Percentiles rank a stretch among this genome's conserved stretches.
These are phyloP conservation scores for Aristolochia contorta DNA, from an alignment of 164 flowering plant species.

Conservation along the genomic window DNA sequence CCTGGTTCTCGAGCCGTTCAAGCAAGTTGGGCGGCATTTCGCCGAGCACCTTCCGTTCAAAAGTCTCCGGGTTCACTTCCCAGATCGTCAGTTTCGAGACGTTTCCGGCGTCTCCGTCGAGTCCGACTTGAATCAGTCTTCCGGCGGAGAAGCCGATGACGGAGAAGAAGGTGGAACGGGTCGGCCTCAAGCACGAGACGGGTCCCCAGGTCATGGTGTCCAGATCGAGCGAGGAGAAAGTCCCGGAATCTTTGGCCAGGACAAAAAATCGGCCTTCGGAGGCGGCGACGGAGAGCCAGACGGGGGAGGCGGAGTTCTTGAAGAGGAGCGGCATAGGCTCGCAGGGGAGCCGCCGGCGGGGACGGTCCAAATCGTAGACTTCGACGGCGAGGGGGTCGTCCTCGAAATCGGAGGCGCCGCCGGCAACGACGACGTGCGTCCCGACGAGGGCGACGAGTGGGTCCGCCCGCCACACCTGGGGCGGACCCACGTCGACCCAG, in stretches of 20 bases:
- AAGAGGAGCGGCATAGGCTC: slow-evolving; percentile 43
- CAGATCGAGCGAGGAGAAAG: slow-evolving; percentile 35
- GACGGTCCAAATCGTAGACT: slow-evolving; percentile 19
- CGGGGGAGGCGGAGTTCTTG: slow-evolving; percentile 38
- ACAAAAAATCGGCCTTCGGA: slow-evolving; percentile 22
- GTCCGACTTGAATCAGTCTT: slow-evolving; percentile 38
- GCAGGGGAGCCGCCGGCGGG: slow-evolving; percentile 35
- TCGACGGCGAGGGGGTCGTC: slow-evolving; percentile 62
- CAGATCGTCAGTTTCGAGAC: slow-evolving; percentile 33
- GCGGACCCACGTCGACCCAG: slow-evolving; percentile 41
- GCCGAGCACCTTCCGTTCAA: slow-evolving; percentile 24
- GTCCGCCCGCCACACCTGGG: slow-evolving; percentile 49
- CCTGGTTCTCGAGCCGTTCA: slow-evolving; percentile 21
- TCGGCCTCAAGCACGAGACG: slow-evolving; percentile 27
- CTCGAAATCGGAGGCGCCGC: slow-evolving; percentile 57
- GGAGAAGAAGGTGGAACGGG: slow-evolving; percentile 20
- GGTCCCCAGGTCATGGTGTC: slow-evolving; percentile 34
- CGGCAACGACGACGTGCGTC: slow-evolving; percentile 46
- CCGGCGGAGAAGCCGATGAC: slow-evolving; percentile 22
- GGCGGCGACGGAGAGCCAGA: slow-evolving; percentile 55
- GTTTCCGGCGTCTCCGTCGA: slow-evolving; percentile 23
- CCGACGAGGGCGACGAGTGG: slow-evolving; percentile 60
- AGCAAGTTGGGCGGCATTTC: slow-evolving; percentile 41
- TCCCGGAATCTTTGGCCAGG: slow-evolving; percentile 40
- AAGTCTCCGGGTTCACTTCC: slow-evolving; percentile 28